A percentile compares a stretch with the other conserved stretches of the same genome.
phyloP scores from a whole-genome alignment of 306 rosid genomes.

The Vigna mungo region DNA sequence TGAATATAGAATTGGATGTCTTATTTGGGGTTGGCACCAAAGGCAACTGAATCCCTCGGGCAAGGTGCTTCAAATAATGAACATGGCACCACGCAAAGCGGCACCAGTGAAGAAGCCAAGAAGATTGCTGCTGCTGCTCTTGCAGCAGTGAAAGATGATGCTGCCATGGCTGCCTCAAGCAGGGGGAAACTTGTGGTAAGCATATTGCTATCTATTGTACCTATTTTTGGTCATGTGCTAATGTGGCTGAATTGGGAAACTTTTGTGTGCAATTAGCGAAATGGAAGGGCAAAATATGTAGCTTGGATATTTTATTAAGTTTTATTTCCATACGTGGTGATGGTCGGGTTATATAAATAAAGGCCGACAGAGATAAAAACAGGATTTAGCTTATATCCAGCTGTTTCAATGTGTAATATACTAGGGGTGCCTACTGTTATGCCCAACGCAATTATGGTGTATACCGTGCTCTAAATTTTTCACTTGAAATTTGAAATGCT shows the following conservation, averaged over 20 bases:
- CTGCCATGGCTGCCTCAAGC: constrained; percentile 57
- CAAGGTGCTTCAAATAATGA: constrained; percentile 52
- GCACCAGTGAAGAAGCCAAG: constrained; percentile 69
- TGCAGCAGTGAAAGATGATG: constrained; percentile 60
- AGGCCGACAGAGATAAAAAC: constrained; percentile 13
- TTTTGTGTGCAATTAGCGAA: constrained; percentile 13
- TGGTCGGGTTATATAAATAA: not conserved
- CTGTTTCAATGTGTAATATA: constrained; percentile 31
- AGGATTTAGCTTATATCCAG: not conserved
- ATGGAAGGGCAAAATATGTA: not conserved
- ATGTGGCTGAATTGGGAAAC: constrained; percentile 32
- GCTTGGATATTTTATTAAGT: not conserved
- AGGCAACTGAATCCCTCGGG: constrained; percentile 52
- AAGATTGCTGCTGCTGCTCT: constrained; percentile 92
- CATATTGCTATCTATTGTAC: constrained; percentile 24
- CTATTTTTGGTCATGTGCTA: constrained; percentile 12
- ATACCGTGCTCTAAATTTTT: not conserved
- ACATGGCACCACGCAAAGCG: constrained; percentile 43
- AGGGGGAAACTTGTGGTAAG: constrained; percentile 86
- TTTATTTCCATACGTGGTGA: not conserved
- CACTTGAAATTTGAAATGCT: constrained; percentile 33
- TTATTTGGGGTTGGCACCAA: constrained; percentile 79
- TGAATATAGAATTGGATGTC: constrained; percentile 75
- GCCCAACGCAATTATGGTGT: not conserved
- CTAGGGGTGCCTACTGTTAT: constrained; percentile 26